Conservation (phyloP, 169 alveolate species). For the Plasmodium berghei region DNA sequence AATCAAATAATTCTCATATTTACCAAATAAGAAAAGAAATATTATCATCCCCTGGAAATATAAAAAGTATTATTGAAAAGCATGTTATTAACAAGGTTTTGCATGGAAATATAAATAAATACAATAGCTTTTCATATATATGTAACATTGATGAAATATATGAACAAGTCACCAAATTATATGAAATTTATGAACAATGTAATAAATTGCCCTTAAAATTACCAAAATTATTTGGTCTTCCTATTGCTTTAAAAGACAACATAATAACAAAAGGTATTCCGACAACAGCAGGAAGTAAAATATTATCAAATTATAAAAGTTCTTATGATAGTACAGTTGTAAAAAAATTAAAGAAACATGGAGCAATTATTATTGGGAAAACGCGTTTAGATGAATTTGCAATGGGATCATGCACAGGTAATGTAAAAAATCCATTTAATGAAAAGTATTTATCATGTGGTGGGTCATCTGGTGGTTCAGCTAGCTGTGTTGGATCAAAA, state of each 20-base stretch:
- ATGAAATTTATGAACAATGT: constrained; percentile 39
- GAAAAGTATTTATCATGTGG: constrained; percentile 76
- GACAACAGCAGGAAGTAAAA: constrained; percentile 71
- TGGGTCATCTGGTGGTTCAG: constrained; percentile 88
- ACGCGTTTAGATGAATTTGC: constrained; percentile 84
- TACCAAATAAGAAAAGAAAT: constrained; percentile 55
- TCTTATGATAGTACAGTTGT: constrained; percentile 80
- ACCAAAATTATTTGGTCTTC: constrained; percentile 65
- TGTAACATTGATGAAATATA: constrained; percentile 25
- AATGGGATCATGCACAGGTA: constrained; percentile 80
- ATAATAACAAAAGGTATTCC: constrained; percentile 36
- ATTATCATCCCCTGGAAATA: neutral
- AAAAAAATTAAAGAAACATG: constrained; percentile 71
- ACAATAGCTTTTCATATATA: constrained; percentile 56
- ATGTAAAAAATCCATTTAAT: constrained; percentile 76
- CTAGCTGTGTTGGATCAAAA: constrained; percentile 81
- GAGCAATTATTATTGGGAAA: constrained; percentile 82
- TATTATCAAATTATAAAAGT: constrained; percentile 71
- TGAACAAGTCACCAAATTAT: constrained; percentile 36
- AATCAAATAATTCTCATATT: constrained; percentile 23
- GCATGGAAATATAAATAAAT: constrained; percentile 24
- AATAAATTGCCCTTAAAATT: neutral
- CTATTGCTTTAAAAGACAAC: constrained; percentile 50
- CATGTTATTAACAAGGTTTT: constrained; percentile 23
- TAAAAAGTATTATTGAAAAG: constrained; percentile 22